phyloP scores from a whole-genome alignment of 1,284 basidiomycete species.

The Mycena sp. region DNA sequence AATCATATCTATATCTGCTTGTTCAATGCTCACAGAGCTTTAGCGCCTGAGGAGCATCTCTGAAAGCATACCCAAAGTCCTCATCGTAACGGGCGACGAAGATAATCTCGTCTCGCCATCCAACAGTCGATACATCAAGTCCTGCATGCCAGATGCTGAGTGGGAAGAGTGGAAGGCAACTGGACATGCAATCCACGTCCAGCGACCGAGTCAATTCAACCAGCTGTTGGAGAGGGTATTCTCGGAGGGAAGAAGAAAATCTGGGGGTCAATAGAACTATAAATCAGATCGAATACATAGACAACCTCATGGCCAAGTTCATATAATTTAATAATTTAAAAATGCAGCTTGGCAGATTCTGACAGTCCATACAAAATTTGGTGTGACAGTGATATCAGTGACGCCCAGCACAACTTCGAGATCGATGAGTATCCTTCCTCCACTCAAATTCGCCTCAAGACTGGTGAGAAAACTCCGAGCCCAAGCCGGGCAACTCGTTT shows the following conservation, averaged over 20 bases:
- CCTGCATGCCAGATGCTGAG: slow-evolving; percentile 56
- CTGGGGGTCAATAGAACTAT: background rate
- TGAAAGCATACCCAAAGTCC: slow-evolving; percentile 37
- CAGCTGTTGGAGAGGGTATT: slow-evolving; percentile 65
- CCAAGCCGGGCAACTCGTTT: slow-evolving; percentile 15
- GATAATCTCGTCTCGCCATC: slow-evolving; percentile 72
- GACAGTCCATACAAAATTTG: too few relatives aligned
- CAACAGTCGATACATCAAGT: slow-evolving; percentile 62
- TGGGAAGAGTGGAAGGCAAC: slow-evolving; percentile 68
- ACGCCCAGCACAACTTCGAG: too few relatives aligned
- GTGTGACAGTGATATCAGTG: too few relatives aligned
- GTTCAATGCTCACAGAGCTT: background rate
- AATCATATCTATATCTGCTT: background rate
- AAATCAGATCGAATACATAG: too few relatives aligned
- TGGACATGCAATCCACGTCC: slow-evolving; percentile 75
- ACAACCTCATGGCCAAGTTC: too few relatives aligned
- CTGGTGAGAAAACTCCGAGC: background rate
- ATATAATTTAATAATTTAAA: too few relatives aligned
- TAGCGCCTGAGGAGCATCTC: slow-evolving; percentile 17
- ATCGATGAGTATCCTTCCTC: slow-evolving; percentile 1
- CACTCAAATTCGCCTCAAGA: background rate
- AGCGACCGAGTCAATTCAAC: slow-evolving; percentile 64
- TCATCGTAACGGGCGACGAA: slow-evolving; percentile 60
- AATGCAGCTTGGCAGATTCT: too few relatives aligned
- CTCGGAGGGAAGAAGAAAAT: slow-evolving; percentile 49